Evolutionary conservation across 2,329 filamentous ascomycete genomes (phyloP).

Genomic region (Parasarocladium wereldwijsianum): DNA sequence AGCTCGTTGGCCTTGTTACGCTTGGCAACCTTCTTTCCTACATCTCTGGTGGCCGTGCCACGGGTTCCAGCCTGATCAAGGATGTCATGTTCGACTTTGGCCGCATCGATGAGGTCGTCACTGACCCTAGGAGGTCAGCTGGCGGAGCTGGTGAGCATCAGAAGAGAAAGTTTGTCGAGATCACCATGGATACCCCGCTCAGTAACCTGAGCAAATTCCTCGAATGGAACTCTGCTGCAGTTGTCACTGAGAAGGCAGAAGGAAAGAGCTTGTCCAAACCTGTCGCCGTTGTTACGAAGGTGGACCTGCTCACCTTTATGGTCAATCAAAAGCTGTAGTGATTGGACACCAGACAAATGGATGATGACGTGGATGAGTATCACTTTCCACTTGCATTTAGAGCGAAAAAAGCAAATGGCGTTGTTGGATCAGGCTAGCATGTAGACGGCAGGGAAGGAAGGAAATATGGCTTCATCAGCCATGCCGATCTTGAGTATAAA

Average conservation of each 20-base stretch:
- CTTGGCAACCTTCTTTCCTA: constrained; percentile 88
- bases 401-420: too few species aligned
- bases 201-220: constrained; percentile 80
- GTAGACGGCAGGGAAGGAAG: too few species aligned
- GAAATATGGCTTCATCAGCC: too few species aligned
- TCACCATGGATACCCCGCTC: constrained; percentile 80
- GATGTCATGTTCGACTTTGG: constrained; percentile 97
- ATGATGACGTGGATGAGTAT: too few species aligned
- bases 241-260: constrained; percentile 66
- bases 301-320: constrained; percentile 87
- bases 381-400: too few species aligned
- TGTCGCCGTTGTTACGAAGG: constrained; percentile 86
- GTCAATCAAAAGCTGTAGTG: constrained; percentile 46
- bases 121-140: constrained; percentile 60
- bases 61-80: constrained; percentile 56
- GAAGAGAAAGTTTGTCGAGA: constrained; percentile 74
- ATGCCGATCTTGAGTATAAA: too few species aligned
- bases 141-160: constrained; percentile 19
- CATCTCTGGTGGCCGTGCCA: constrained; percentile 71
- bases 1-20: constrained; percentile 83
- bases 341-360: too few species aligned
- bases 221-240: constrained; percentile 93
- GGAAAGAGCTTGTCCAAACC: constrained; percentile 54
- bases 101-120: constrained; percentile 75
- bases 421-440: too few species aligned